Evolutionary conservation across 2,329 filamentous ascomycete genomes (phyloP), one percentile per base, ranked within the genome.

Genomic region (Hypocrella siamensis): DNA sequence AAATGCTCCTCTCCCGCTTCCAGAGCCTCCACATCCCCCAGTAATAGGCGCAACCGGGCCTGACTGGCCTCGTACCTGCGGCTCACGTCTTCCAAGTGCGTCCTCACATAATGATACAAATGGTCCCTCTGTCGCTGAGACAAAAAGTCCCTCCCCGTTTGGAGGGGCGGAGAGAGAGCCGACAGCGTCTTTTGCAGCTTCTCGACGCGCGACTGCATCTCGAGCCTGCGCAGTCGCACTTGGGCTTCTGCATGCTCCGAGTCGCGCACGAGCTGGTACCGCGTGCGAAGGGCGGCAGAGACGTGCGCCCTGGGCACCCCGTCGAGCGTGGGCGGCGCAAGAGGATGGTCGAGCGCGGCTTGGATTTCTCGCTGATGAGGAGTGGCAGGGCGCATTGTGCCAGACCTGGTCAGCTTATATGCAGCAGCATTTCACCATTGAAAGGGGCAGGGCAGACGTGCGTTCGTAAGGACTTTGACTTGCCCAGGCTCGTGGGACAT

Each of bases 81-180:
- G 15, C 14, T 30, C 16, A 35, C 26, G 27, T 14, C 18, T 11
- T 40, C 42, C 21, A 53, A 39, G 33, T 48, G 41, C 32, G 35
- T 39, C 17, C 45, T 46, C 3, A 50, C 38, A 15, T 44, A 43
- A 10, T 44, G 36, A 17, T 48, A 44, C 15, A 50, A 44, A 10
- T 43, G 37, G 6, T 36, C 31, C 8, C 43, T 36, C 11, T 40
- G 36, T 0, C 27, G 31, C 11, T 31, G 29, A 19, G 17, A 17
- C 18, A n/a, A n/a, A n/a, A n/a, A n/a, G n/a, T n/a, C n/a, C n/a
- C n/a, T n/a, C n/a, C n/a, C n/a, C n/a, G n/a, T n/a, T n/a, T n/a
- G n/a, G n/a, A n/a, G n/a, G n/a, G n/a, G n/a, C n/a, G n/a, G n/a
- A n/a, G n/a, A n/a, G n/a, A n/a, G n/a, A n/a, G n/a, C 11, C n/a